Percentiles rank a stretch among this genome's conserved stretches.
These are phyloP conservation scores for Fusarium sp. DNA, from an alignment of 2,329 filamentous ascomycete genomes.

Conservation along the genomic window DNA sequence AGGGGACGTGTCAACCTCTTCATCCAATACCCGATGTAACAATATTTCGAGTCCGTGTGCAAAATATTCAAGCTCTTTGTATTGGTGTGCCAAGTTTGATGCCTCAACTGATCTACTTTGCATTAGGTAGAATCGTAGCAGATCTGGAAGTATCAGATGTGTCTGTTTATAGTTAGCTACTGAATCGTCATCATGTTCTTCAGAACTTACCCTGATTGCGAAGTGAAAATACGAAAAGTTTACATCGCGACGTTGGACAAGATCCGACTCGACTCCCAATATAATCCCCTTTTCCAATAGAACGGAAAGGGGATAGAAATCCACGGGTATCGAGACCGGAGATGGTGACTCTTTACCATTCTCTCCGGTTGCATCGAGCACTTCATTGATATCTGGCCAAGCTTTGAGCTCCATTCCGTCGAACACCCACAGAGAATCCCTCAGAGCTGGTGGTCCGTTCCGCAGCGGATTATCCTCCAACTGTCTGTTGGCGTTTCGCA, in stretches of 20 bases:
- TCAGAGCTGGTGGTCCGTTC: slow-evolving; percentile 64
- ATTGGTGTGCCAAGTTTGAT: slow-evolving; percentile 84
- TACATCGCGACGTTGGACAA: slow-evolving; percentile 92
- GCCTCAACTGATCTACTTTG: slow-evolving; percentile 84
- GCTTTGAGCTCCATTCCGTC: slow-evolving; percentile 87
- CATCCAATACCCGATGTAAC: slow-evolving; percentile 91
- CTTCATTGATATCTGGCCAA: slow-evolving; percentile 90
- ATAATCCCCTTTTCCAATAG: slow-evolving; percentile 91
- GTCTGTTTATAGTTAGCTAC: slow-evolving; percentile 66
- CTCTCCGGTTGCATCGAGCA: slow-evolving; percentile 77
- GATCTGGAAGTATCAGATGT: slow-evolving; percentile 90
- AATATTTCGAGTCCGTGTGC: slow-evolving; percentile 92
- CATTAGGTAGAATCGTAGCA: slow-evolving; percentile 82
- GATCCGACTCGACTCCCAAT: slow-evolving; percentile 89
- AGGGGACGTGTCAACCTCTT: slow-evolving; percentile 84
- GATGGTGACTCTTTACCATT: slow-evolving; percentile 76
- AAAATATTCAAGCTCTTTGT: slow-evolving; percentile 90
- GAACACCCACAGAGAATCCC: slow-evolving; percentile 94
- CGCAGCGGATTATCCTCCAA: slow-evolving; percentile 43
- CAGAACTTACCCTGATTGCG: slow-evolving; percentile 78
- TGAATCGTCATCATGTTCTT: neutral
- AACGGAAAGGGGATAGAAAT: slow-evolving; percentile 94
- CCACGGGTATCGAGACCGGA: slow-evolving; percentile 82
- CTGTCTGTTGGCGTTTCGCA: slow-evolving; percentile 51
- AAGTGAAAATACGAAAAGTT: slow-evolving; percentile 92